Evolutionary conservation across 2,329 filamentous ascomycete species (phyloP).

Genomic region (Venturia aucupariae): DNA sequence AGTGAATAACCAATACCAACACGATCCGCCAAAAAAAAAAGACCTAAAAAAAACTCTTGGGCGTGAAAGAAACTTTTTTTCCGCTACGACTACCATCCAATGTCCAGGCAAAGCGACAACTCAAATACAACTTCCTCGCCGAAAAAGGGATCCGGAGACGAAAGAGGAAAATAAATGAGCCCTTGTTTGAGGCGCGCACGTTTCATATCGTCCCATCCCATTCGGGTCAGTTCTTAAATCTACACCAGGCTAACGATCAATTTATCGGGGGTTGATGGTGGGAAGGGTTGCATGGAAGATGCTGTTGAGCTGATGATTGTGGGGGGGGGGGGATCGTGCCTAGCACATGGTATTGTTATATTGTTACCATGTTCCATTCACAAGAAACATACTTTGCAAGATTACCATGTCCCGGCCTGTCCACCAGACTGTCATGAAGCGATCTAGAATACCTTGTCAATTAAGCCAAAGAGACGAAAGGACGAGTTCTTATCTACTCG

Average conservation of each 20-base stretch:
- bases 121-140: background rate
- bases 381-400: too few species aligned
- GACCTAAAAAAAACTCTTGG: background rate
- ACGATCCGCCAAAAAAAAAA: background rate
- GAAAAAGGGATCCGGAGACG: background rate
- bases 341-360: too few species aligned
- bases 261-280: background rate
- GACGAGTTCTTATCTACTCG: too few species aligned
- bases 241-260: background rate
- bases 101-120: background rate
- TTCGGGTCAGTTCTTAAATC: too few species aligned
- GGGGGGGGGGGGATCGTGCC: background rate
- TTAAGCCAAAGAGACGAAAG: too few species aligned
- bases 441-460: too few species aligned
- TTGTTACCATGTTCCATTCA: too few species aligned
- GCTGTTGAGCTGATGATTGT: background rate
- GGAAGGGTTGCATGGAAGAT: background rate
- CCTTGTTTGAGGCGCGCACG: conserved; percentile 1
- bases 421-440: too few species aligned
- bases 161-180: background rate
- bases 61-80: background rate
- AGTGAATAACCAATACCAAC: background rate
- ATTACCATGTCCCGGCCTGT: too few species aligned
- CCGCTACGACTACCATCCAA: background rate
- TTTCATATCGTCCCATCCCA: too few species aligned